phyloP scores from a whole-genome alignment of 1,284 basidiomycete species.

The Rhodotorula sp. region DNA sequence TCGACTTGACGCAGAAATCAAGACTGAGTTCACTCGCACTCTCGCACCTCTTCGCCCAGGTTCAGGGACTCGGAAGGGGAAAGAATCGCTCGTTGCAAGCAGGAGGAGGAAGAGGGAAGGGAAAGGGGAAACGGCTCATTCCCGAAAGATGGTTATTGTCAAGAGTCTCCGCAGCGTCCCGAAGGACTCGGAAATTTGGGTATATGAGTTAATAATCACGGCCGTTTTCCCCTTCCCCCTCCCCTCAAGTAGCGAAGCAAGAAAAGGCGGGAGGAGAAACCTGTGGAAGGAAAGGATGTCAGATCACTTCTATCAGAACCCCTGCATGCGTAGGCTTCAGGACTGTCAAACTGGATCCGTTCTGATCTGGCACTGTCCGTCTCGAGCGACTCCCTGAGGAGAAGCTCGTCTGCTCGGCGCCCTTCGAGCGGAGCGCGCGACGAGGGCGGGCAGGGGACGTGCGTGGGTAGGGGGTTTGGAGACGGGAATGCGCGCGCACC shows the following conservation, averaged over 20 bases:
- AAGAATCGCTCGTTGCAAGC: too few relatives aligned
- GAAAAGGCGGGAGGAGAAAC: neutral
- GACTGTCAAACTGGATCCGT: constrained; percentile 16
- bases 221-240: neutral
- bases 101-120: too few relatives aligned
- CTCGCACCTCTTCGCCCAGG: too few relatives aligned
- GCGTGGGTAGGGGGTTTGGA: too few relatives aligned
- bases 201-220: neutral
- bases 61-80: too few relatives aligned
- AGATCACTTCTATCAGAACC: constrained; percentile 14
- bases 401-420: neutral
- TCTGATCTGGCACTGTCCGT: constrained; percentile 1
- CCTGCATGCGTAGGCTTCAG: constrained; percentile 4
- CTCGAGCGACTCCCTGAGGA: neutral
- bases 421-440: neutral
- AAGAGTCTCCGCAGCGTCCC: neutral
- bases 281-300: neutral
- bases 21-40: too few relatives aligned
- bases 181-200: constrained; percentile 4
- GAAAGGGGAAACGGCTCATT: neutral
- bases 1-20: too few relatives aligned
- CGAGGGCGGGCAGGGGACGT: neutral
- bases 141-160: constrained; percentile 11
- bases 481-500: too few relatives aligned
- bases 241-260: neutral